Base-by-base conservation (phyloP, 768 basidiomycete species). In the Podaxis sp. region DNA sequence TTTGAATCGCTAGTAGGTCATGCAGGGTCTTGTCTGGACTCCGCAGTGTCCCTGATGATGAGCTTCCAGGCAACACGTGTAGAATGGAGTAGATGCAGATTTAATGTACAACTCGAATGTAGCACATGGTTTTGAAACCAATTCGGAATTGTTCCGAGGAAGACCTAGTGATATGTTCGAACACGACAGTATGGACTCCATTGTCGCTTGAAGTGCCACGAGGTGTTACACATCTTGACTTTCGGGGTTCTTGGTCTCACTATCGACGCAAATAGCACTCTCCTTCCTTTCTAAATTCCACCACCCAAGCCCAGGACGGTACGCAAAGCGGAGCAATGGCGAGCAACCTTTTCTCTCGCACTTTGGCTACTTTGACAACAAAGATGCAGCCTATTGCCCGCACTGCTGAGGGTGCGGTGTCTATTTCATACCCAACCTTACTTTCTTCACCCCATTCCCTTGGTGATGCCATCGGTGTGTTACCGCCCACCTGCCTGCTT, bases 401-500 rank as follows among this genome's bases (percentile, higher is more conserved):
- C 48, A 71, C 70, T 19, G 39, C 68, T 15, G 71, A 73, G 22
- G 72, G 72, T 24, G 74, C 72, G 15, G 75, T 76, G 19, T 36
- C 68, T 2, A 71, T 76, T 30, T 73, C 75, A 9, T 76, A 76
- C 56, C 51, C 64, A 3, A 64, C 68, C 19, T 64, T 76, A 19
- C 44, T 71, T 13, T 67, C 71, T 6, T 67, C 68, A 4, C 74
- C 75, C 17, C 66, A 64, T 22, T 66, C 68, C 11, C 57, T 75
- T 24, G 59, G 71, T 3, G 53, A 71, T 52, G 82, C 87, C 19
- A 93, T 96, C 63, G 87, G 91, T 87, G 64, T 62, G 77, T 61
- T 22, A 17, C 38, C 7, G 5, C 38, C 26, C 22, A 15, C 19
- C 49, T 39, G 9, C 22, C 28, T 22, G 30, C 30, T 30, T 17